Evolutionary conservation across 1,284 basidiomycete genomes (phyloP), one percentile per base, ranked within the genome.

Genomic region (Polyporus tsugae): DNA sequence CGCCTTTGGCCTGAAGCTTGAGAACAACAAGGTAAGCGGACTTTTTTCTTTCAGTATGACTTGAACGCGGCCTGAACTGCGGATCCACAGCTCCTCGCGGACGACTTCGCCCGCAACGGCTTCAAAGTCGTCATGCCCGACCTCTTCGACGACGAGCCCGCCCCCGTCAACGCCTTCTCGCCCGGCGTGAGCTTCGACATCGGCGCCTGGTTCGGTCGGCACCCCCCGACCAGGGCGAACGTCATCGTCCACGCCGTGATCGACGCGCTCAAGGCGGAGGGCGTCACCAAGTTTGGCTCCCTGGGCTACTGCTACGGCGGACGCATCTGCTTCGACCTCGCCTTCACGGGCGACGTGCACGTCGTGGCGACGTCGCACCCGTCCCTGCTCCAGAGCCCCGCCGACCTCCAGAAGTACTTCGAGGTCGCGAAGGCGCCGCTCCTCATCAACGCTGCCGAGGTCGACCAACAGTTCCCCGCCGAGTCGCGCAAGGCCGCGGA

Each of bases 251-350:
- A 91, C 79, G 85, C 84, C 38, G 86, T 91, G 68, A 82, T 92
- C 58, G 78, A 78, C 2, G 87, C 81, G 0, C 84, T 93, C 68
- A 89, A 88, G 75, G 85, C 79, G 29, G 78, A 85, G 67, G 91
- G 91, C 3, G 81, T 92, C 52, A 87, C 82, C 6, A 75, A 76
- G 22, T 85, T 92, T 67, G 89, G 81, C 17, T 87, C 86, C 0
- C 85, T 85, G 2, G 91, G 91, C 1, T 93, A 88, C 81, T 93
- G 92, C 82, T 90, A 87, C 65, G 92, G 92, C 63, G 91, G 72
- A 5, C 73, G 73, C 11, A 55, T 69, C 15, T 70, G 67, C 60
- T 91, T 93, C 76, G 87, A 94, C 72, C 84, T 92, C 67, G 89
- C 89, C 0, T 88, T 91, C 72, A 89, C 91, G 6, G 81, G 84